A percentile compares a stretch with the other conserved stretches of the same genome.
Conservation (phyloP, 108 stramenopile genomes). For the Nitzschia sp. region DNA sequence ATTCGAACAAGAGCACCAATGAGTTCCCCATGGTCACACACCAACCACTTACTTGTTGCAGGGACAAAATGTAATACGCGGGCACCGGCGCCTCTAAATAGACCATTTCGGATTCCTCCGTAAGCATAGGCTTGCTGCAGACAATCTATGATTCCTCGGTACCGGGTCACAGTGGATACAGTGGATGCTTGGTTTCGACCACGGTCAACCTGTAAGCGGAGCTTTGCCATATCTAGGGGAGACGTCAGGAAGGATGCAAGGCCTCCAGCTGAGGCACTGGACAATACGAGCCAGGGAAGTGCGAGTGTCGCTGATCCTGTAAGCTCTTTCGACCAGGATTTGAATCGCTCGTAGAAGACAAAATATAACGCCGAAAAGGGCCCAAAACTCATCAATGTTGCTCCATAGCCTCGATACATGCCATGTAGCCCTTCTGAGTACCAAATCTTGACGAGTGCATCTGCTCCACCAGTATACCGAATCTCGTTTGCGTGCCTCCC, state of each 20-base stretch:
- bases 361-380: conserved; percentile 65
- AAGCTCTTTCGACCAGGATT: conserved; percentile 39
- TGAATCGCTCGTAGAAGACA: conserved; percentile 91
- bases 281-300: conserved; percentile 59
- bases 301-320: conserved; percentile 44
- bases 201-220: conserved; percentile 91
- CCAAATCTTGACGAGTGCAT: conserved; percentile 77
- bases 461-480: conserved; percentile 75
- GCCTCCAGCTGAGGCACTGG: conserved; percentile 87
- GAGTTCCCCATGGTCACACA: no score
- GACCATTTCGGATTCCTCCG: conserved; percentile 78
- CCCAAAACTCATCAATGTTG: conserved; percentile 92
- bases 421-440: conserved; percentile 84
- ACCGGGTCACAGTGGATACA: conserved; percentile 13
- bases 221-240: conserved; percentile 96
- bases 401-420: conserved; percentile 92
- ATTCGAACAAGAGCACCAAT: background rate
- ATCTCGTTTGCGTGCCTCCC: conserved; percentile 14
- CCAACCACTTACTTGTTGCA: conserved; percentile 63
- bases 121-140: conserved; percentile 44
- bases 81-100: conserved; percentile 95
- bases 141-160: conserved; percentile 75
- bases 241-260: conserved; percentile 93
- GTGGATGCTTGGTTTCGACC: conserved; percentile 30
- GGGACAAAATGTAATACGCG: conserved; percentile 93